phyloP scores from a whole-genome alignment of 2,329 filamentous ascomycete genomes.

The Aspergillus sp. region DNA sequence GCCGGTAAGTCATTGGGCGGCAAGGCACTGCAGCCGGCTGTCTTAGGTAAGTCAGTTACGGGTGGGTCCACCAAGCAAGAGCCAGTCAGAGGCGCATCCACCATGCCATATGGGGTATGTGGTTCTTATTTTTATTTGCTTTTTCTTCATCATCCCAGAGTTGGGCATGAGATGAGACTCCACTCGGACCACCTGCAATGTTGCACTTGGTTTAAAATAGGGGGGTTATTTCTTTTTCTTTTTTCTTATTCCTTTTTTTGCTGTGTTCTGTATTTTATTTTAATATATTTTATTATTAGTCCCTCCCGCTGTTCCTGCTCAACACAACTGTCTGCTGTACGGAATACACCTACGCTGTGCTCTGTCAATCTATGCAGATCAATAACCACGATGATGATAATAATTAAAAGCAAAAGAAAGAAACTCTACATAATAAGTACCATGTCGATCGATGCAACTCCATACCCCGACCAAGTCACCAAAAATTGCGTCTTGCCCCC shows the following conservation, averaged over 20 bases:
- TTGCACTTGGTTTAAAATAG: background rate
- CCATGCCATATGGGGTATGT: no score
- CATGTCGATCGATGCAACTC: background rate
- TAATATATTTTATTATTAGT: no score
- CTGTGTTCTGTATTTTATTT: no score
- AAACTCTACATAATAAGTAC: no score
- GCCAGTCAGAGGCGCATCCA: no score
- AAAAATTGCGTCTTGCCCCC: constrained; percentile 1
- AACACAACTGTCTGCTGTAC: constrained; percentile 1
- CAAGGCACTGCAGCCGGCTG: background rate
- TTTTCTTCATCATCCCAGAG: constrained; percentile 1
- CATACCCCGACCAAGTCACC: background rate
- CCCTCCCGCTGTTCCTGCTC: no score
- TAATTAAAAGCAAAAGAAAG: no score
- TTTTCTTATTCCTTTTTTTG: no score
- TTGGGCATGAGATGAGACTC: constrained; percentile 17
- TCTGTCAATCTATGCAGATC: background rate
- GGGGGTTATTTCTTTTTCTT: no score
- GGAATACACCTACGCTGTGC: background rate
- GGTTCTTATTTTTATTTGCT: no score
- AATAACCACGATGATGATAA: no score
- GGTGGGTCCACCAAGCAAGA: no score
- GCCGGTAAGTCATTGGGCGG: background rate
- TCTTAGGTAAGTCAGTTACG: background rate
- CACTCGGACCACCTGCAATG: constrained; percentile 13